Evolutionary conservation across 108 stramenopile genomes (phyloP).

Genomic region (Pseudonitzschia pungens): DNA sequence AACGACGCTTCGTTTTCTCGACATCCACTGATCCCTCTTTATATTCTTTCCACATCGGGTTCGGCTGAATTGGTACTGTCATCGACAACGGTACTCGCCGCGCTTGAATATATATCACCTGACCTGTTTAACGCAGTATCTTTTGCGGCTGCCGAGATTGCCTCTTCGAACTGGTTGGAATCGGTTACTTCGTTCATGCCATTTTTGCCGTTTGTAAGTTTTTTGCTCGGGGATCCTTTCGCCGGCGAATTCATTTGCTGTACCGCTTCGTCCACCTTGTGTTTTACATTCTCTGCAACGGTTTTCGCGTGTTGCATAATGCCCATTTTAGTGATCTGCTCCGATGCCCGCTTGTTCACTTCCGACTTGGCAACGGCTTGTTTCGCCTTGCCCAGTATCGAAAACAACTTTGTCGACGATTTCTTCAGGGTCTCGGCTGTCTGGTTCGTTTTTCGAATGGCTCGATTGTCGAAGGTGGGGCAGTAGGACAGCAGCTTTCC

Average conservation of each 20-base stretch:
- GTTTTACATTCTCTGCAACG: constrained; percentile 42
- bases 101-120: not conserved
- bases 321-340: constrained; percentile 37
- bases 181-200: constrained; percentile 4
- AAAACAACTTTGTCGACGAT: constrained; percentile 57
- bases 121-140: constrained; percentile 10
- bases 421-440: constrained; percentile 70
- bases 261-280: constrained; percentile 51
- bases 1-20: constrained; percentile 3
- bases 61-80: not conserved
- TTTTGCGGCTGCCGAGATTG: constrained; percentile 34
- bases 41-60: not conserved
- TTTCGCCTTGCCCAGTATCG: constrained; percentile 58
- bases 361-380: constrained; percentile 55
- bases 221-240: not conserved
- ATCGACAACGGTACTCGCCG: not conserved
- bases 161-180: constrained; percentile 38
- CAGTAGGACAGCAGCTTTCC: constrained; percentile 82
- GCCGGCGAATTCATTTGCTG: constrained; percentile 30
- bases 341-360: constrained; percentile 51
- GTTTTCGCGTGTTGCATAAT: constrained; percentile 40
- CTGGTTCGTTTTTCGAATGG: constrained; percentile 73
- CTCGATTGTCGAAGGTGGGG: constrained; percentile 88
- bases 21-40: not conserved
- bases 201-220: not conserved